Percentiles rank a stretch among this genome's conserved stretches.
These are phyloP conservation scores for Mortierella sp. DNA, from an alignment of 371 early-diverging fungal species.

Conservation along the genomic window DNA sequence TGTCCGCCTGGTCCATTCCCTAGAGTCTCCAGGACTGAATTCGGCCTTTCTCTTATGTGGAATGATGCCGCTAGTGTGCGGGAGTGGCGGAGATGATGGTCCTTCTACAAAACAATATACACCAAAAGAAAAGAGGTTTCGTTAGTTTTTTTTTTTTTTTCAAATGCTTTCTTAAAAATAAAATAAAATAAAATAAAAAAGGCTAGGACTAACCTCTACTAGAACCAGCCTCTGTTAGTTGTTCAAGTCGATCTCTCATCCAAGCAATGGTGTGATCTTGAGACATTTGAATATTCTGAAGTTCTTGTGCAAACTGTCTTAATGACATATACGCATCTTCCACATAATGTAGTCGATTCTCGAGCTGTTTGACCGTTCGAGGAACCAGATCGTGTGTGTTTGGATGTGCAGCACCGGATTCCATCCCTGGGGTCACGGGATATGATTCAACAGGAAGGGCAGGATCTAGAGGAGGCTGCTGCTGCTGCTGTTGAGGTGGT, in stretches of 20 bases:
- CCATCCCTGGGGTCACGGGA: constrained; percentile 6
- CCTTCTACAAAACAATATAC: constrained; percentile 15
- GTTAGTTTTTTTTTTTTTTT: no score
- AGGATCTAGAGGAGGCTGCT: background rate
- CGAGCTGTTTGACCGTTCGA: constrained; percentile 27
- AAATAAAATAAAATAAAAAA: background rate
- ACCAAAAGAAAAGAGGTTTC: no score
- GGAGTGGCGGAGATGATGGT: constrained; percentile 33
- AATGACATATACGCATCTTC: constrained; percentile 49
- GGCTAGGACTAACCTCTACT: constrained; percentile 19
- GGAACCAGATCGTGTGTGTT: constrained; percentile 25
- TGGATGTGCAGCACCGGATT: constrained; percentile 5
- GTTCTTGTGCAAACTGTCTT: constrained; percentile 39
- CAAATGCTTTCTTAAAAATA: no score
- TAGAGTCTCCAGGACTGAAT: constrained; percentile 23
- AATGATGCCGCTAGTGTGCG: constrained; percentile 42
- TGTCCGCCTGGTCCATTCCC: constrained; percentile 31
- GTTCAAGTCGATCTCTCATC: constrained; percentile 52
- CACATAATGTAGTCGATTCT: constrained; percentile 32
- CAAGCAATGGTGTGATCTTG: constrained; percentile 47
- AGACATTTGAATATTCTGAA: constrained; percentile 30
- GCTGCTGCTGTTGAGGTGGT: constrained; percentile 1
- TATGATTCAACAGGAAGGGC: constrained; percentile 2
- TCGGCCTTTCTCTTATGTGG: constrained; percentile 49
- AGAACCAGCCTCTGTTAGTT: constrained; percentile 23